Conservation (phyloP, 305 asterid genomes). For the Withania somnifera region DNA sequence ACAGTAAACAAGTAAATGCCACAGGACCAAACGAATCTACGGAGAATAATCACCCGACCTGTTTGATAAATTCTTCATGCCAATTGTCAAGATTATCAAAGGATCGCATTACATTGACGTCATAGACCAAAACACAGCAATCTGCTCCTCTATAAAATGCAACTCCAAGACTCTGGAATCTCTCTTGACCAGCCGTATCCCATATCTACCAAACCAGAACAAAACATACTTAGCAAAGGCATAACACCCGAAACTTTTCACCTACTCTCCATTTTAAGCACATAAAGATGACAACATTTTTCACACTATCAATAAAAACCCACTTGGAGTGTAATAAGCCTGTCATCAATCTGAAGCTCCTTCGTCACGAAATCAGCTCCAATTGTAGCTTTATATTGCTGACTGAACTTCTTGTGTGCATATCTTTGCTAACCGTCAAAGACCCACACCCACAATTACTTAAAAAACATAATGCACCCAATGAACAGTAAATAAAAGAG, state of each 20-base stretch:
- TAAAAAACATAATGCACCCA: too few relatives aligned
- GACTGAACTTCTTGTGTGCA: constrained; percentile 31
- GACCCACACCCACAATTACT: too few relatives aligned
- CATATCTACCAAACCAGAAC: constrained; percentile 41
- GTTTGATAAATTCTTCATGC: neutral
- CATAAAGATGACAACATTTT: too few relatives aligned
- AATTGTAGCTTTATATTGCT: constrained; percentile 52
- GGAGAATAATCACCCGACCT: constrained; percentile 22
- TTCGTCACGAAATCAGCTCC: constrained; percentile 72
- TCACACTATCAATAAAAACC: too few relatives aligned
- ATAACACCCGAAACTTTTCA: too few relatives aligned
- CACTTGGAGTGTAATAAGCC: constrained; percentile 56
- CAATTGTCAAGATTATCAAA: constrained; percentile 27
- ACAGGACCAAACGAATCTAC: neutral
- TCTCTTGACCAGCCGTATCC: constrained; percentile 80
- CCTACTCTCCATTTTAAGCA: too few relatives aligned
- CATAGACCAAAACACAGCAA: constrained; percentile 52
- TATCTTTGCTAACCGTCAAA: constrained; percentile 28
- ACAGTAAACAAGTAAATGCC: neutral
- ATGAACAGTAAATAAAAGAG: too few relatives aligned
- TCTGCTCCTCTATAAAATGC: constrained; percentile 78
- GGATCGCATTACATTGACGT: too few relatives aligned
- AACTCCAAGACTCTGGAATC: constrained; percentile 59
- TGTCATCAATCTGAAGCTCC: constrained; percentile 41
- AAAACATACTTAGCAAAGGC: too few relatives aligned